phyloP scores from a whole-genome alignment of 1,284 basidiomycete species.

The Trichosporon sp. region DNA sequence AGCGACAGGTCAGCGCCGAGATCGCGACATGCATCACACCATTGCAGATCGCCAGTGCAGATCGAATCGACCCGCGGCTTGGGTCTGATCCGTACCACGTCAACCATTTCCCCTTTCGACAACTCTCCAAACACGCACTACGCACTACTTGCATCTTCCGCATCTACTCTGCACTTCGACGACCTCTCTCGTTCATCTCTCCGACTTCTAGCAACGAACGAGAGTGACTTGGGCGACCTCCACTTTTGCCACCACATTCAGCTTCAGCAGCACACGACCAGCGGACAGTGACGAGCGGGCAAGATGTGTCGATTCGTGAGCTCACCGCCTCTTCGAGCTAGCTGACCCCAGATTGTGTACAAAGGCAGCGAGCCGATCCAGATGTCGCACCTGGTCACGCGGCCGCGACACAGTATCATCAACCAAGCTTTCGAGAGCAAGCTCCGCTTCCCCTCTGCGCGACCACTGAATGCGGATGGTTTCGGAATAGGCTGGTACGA shows the following conservation, averaged over 20 bases:
- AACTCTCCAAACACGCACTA: not conserved
- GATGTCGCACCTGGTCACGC: conserved; percentile 83
- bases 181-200: not conserved
- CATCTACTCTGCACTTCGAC: not conserved
- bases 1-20: not conserved
- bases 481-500: conserved; percentile 85
- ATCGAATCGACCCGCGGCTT: conserved; percentile 1
- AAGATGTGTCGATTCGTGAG: conserved; percentile 78
- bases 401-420: conserved; percentile 92
- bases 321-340: too few relatives aligned
- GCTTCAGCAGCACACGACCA: not conserved
- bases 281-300: not conserved
- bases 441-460: conserved; percentile 72
- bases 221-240: not conserved
- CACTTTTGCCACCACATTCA: conserved; percentile 12
- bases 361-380: conserved; percentile 86
- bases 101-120: not conserved
- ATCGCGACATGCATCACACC: conserved; percentile 7
- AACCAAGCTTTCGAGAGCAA: conserved; percentile 93
- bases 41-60: conserved; percentile 8
- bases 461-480: conserved; percentile 93
- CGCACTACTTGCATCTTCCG: not conserved
- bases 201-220: not conserved
- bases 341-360: conserved; percentile 63
- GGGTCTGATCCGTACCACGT: not conserved